These are phyloP conservation scores for Comarum palustre DNA, from an alignment of 306 rosid genomes.

Conservation along the genomic window DNA sequence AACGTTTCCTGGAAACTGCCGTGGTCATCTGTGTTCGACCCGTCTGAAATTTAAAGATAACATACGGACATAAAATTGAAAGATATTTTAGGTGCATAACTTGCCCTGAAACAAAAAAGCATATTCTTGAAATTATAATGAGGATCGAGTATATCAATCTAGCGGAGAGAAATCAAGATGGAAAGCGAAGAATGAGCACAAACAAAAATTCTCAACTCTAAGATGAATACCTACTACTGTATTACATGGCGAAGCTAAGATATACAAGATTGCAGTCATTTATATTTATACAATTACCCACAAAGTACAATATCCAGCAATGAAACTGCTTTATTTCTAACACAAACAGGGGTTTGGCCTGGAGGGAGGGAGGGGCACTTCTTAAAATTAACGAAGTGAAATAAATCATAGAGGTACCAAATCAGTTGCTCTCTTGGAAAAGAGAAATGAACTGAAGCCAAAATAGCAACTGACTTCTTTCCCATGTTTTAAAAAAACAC, in stretches of 20 bases:
- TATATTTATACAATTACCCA: background rate
- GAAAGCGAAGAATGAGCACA: background rate
- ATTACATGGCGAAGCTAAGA: background rate
- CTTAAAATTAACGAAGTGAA: background rate
- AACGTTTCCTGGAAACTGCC: slow-evolving; percentile 57
- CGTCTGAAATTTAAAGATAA: slow-evolving; percentile 49
- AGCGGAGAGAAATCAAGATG: background rate
- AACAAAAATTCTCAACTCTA: background rate
- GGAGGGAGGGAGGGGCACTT: no score
- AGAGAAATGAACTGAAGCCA: background rate
- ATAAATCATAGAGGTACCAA: background rate
- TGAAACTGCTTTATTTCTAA: background rate
- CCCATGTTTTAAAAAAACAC: no score
- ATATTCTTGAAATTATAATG: background rate
- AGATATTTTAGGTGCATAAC: background rate
- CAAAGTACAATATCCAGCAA: background rate
- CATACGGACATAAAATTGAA: slow-evolving; percentile 14
- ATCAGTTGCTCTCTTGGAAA: background rate
- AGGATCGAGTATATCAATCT: background rate
- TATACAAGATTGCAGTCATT: background rate
- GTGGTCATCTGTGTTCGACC: slow-evolving; percentile 57
- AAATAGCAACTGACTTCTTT: background rate
- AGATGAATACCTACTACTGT: background rate
- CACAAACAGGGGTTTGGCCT: background rate
- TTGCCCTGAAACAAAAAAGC: background rate